Evolutionary conservation across 2,329 filamentous ascomycete genomes (phyloP).

Genomic region (Beauveria varroae): DNA sequence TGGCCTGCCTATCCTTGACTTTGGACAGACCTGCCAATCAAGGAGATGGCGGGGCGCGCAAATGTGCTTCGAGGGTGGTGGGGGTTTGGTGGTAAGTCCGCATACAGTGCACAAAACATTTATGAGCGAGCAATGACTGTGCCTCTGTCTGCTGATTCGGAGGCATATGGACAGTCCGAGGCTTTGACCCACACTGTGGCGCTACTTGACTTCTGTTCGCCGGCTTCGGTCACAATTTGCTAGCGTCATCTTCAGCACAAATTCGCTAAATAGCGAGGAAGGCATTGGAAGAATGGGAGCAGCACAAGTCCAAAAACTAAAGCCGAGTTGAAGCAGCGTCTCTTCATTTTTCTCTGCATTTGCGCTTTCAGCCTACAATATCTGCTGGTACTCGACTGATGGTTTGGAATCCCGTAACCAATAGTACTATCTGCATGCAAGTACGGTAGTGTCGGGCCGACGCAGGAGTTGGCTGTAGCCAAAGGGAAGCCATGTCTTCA

Average conservation of each 20-base stretch:
- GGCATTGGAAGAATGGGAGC: background rate
- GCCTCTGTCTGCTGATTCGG: too few species aligned
- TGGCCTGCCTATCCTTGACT: background rate
- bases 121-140: background rate
- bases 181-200: background rate
- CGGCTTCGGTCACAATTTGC: constrained; percentile 6
- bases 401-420: background rate
- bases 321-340: background rate
- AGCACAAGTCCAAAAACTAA: background rate
- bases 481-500: background rate
- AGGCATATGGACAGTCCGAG: background rate
- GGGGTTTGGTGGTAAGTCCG: background rate
- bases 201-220: background rate
- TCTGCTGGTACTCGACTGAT: background rate
- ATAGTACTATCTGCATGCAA: background rate
- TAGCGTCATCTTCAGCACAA: constrained; percentile 1
- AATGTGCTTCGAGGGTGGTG: constrained; percentile 1
- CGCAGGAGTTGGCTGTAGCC: background rate
- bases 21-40: background rate
- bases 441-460: background rate
- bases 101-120: background rate
- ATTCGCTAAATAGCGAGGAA: background rate
- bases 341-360: background rate
- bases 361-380: background rate
- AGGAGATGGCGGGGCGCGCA: constrained; percentile 7